phyloP scores from a whole-genome alignment of 2,329 filamentous ascomycete species.

The Alternaria triticimaculans region DNA sequence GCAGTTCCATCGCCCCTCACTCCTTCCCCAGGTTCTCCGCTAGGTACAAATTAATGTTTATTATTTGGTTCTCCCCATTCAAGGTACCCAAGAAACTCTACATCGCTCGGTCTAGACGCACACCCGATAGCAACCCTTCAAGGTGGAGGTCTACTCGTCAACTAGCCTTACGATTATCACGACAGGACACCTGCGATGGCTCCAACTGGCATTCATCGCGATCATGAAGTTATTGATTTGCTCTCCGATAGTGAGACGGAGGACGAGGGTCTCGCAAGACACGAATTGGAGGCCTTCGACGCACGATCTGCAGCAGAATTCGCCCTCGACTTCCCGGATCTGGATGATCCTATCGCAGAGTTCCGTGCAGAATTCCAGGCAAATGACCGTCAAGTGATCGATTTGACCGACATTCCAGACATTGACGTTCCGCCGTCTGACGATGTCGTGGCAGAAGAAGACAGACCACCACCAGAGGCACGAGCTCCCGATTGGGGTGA shows the following conservation, averaged over 20 bases:
- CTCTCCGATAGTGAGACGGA: constrained; percentile 32
- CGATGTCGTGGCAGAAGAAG: neutral
- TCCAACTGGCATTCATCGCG: neutral
- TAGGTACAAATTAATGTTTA: constrained; percentile 15
- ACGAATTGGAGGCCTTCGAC: constrained; percentile 10
- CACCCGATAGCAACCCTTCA: neutral
- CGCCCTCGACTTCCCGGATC: constrained; percentile 3
- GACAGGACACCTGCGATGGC: constrained; percentile 13
- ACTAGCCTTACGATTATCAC: neutral
- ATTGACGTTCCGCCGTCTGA: constrained; percentile 28
- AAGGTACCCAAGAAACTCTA: neutral
- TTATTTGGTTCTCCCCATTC: neutral
- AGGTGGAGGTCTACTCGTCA: neutral
- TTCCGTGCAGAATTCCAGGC: neutral
- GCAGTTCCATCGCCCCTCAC: constrained; percentile 10
- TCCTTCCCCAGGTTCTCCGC: neutral
- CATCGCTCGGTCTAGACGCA: neutral
- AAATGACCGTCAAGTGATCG: constrained; percentile 19
- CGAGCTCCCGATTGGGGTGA: neutral
- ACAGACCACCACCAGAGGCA: neutral
- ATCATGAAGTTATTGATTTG: constrained; percentile 28
- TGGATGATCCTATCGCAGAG: constrained; percentile 7
- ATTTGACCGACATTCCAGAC: constrained; percentile 33
- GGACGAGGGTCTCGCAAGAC: neutral
- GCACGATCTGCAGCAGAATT: constrained; percentile 4